Evolutionary conservation across 768 basidiomycete genomes (phyloP).

Genomic region (Termitomyces eurrhizus): DNA sequence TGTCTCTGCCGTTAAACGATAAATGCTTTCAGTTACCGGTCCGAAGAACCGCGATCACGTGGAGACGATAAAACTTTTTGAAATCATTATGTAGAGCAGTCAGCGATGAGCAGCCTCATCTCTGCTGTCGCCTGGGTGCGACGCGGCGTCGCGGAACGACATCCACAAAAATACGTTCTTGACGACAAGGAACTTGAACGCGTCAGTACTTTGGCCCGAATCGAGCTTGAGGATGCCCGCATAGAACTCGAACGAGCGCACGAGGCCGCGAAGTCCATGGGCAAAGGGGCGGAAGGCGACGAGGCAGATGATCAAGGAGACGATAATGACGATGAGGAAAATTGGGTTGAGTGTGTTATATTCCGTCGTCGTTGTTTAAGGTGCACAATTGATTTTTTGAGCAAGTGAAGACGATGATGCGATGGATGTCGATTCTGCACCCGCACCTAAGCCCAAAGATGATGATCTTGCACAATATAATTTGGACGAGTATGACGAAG

Average conservation of each 20-base stretch:
- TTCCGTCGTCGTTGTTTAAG: slow-evolving; percentile 4
- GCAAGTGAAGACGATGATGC: slow-evolving; percentile 40
- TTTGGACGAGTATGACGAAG: slow-evolving; percentile 89
- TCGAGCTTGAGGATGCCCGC: slow-evolving; percentile 88
- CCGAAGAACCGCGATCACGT: slow-evolving; percentile 17
- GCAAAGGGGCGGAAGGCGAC: slow-evolving; percentile 58
- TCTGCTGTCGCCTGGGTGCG: slow-evolving; percentile 78
- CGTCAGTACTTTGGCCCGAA: slow-evolving; percentile 81
- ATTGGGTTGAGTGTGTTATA: slow-evolving; percentile 86
- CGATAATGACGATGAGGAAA: slow-evolving; percentile 47
- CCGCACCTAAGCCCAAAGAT: slow-evolving; percentile 28
- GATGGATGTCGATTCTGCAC: slow-evolving; percentile 57
- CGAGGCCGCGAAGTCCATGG: slow-evolving; percentile 70
- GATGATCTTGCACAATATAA: slow-evolving; percentile 87
- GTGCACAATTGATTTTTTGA: slow-evolving; percentile 14
- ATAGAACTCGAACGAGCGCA: slow-evolving; percentile 81
- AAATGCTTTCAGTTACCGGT: too few species aligned
- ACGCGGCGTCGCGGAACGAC: slow-evolving; percentile 66
- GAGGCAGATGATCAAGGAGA: slow-evolving; percentile 59
- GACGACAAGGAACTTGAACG: slow-evolving; percentile 89
- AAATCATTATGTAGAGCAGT: background rate
- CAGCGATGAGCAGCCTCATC: slow-evolving; percentile 70
- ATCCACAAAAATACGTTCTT: slow-evolving; percentile 85
- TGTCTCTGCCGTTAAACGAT: too few species aligned
- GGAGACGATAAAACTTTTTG: slow-evolving; percentile 14